Conservation (phyloP, 169 alveolate genomes). For the Toxoplasma gondii region DNA sequence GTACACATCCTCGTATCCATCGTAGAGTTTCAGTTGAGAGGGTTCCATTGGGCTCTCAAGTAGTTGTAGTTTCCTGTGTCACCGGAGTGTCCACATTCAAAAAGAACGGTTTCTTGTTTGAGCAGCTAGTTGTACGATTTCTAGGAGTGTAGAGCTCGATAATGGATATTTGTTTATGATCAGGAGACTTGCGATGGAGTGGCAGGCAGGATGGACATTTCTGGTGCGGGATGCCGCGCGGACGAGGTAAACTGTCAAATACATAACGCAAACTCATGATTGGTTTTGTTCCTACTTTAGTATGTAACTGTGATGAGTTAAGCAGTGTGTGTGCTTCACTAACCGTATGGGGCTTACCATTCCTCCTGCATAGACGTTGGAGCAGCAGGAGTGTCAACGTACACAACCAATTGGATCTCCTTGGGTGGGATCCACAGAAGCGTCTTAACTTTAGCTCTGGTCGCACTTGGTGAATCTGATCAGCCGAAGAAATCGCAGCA, state of each 20-base stretch:
- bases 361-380: constrained; percentile 31
- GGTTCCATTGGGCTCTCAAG: neutral
- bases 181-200: too few species aligned
- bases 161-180: too few species aligned
- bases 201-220: too few species aligned
- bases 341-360: neutral
- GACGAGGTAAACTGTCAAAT: too few species aligned
- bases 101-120: too few species aligned
- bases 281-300: too few species aligned
- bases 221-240: too few species aligned
- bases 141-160: too few species aligned
- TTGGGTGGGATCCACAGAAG: constrained; percentile 34
- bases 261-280: too few species aligned
- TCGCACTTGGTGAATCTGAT: neutral
- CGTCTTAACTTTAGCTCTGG: neutral
- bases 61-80: neutral
- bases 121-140: too few species aligned
- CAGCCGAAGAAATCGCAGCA: neutral
- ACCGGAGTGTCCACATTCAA: neutral
- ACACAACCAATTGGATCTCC: neutral
- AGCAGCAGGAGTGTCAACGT: neutral
- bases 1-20: constrained; percentile 33
- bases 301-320: too few species aligned
- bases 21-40: neutral
- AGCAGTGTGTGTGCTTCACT: too few species aligned